Evolutionary conservation across 2,329 filamentous ascomycete species (phyloP), one percentile per base, ranked within the genome.

Genomic region (Calonectria pauciramosa): DNA sequence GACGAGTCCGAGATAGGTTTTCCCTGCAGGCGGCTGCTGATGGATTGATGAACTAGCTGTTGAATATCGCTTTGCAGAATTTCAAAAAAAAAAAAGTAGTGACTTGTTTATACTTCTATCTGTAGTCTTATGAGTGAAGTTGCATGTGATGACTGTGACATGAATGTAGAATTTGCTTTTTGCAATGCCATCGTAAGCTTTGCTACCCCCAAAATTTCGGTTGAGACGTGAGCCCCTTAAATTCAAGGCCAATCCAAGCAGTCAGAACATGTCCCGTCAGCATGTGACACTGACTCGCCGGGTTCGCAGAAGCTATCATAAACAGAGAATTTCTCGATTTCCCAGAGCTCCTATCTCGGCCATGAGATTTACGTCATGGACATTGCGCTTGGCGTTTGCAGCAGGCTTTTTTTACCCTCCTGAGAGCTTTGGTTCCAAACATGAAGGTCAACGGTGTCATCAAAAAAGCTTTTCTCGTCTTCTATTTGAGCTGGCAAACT

Each of bases 1-100:
- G 30, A 87, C 86, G 74, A 92, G 91, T 81, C 90, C 79, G 36
- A 77, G 77, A 49, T 79, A 77, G 80, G 64, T 52, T 59, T 54
- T 11, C 56, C 16, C 51, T 67, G 54, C 68, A 51, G 70, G 71
- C 66, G 68, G 44, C 20, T 49, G 63, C 26, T 68, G 64, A 26
- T 75, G 51, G 70, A 64, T 72, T 75, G 73, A 70, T 64, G 44
- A 34, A 68, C 49, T 72, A 56, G 63, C 78, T 80, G 72, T 81
- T 81, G 80, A 76, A 81, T 80, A 81, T 76, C 75, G 60, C 72
- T 79, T 63, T 78, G 71, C 70, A 74, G 68, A 71, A 64, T 44
- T 23, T n/a, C n/a, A n/a, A n/a, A 70, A 72, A 80, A 81, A 78
- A 80, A 81, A 80, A 80, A 76, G 78, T 75, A 80, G 80, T 79